Percentiles rank a stretch among this genome's conserved stretches.
These are phyloP conservation scores for Fusarium keratoplasticum DNA, from an alignment of 2,329 filamentous ascomycete genomes.

Conservation along the genomic window DNA sequence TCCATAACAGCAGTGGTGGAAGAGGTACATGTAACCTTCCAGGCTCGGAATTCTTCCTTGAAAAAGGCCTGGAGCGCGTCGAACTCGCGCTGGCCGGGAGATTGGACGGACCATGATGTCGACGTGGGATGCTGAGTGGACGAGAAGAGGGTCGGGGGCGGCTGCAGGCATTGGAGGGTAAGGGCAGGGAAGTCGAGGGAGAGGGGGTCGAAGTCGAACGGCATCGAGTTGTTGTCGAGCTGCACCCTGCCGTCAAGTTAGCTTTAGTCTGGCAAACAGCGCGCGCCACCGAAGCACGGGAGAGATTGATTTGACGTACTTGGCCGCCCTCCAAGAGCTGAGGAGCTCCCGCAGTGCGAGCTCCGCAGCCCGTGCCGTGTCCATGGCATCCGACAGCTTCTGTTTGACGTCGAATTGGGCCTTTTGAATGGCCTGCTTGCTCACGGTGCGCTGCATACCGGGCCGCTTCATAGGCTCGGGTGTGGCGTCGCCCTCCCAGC, in stretches of 20 bases:
- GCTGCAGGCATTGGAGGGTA: constrained; percentile 82
- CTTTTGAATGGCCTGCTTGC: constrained; percentile 67
- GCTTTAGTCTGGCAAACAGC: constrained; percentile 17
- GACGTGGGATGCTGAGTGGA: constrained; percentile 81
- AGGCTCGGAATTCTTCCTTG: constrained; percentile 73
- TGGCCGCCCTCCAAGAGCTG: constrained; percentile 83
- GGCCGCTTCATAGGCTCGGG: constrained; percentile 52
- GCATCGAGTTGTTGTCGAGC: constrained; percentile 65
- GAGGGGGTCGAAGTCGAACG: constrained; percentile 86
- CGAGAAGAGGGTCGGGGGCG: constrained; percentile 85
- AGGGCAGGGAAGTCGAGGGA: constrained; percentile 88
- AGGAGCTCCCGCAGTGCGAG: constrained; percentile 86
- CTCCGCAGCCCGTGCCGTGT: constrained; percentile 86
- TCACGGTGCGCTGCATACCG: constrained; percentile 56
- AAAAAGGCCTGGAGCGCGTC: constrained; percentile 78
- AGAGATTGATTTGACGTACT: constrained; percentile 63
- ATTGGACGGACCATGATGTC: constrained; percentile 83
- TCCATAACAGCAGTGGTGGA: constrained; percentile 63
- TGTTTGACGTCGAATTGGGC: constrained; percentile 73
- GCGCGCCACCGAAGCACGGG: background rate
- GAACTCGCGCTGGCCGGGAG: constrained; percentile 79
- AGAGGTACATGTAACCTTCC: constrained; percentile 66
- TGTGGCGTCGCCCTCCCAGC: constrained; percentile 49
- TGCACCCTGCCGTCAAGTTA: constrained; percentile 58
- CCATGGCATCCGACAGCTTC: constrained; percentile 75